Conservation (phyloP, 2,329 filamentous ascomycete species). For the Fusarium sp. region DNA sequence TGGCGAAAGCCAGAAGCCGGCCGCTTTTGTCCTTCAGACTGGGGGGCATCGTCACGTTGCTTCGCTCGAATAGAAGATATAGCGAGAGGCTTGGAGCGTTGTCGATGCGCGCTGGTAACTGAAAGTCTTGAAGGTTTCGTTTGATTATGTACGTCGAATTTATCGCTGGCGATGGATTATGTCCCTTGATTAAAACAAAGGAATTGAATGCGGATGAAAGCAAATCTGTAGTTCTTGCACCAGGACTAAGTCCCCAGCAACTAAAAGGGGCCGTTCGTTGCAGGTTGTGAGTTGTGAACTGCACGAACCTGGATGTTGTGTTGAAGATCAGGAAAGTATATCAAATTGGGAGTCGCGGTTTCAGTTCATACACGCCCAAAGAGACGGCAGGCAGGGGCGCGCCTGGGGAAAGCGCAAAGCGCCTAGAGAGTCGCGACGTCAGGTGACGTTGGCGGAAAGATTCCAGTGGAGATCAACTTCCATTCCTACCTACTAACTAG, state of each 20-base stretch:
- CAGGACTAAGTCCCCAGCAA: background rate
- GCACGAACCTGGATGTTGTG: background rate
- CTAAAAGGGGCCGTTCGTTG: background rate
- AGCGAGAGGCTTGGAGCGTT: background rate
- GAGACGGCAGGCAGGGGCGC: background rate
- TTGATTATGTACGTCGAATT: conserved; percentile 17
- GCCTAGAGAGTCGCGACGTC: conserved; percentile 40
- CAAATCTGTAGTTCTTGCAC: background rate
- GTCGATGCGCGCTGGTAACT: conserved; percentile 6
- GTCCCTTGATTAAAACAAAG: conserved; percentile 11
- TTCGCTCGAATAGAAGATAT: background rate
- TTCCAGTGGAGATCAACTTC: conserved; percentile 2
- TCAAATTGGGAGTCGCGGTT: conserved; percentile 9
- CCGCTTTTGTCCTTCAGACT: conserved; percentile 45
- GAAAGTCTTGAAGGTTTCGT: conserved; percentile 16
- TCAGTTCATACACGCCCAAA: background rate
- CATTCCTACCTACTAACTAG: background rate
- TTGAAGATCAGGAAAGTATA: conserved; percentile 7
- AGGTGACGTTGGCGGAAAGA: conserved; percentile 36
- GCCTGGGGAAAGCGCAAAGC: conserved; percentile 19
- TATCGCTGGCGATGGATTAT: conserved; percentile 7
- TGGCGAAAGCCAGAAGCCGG: conserved; percentile 46
- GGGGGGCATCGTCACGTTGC: conserved; percentile 40
- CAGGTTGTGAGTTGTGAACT: background rate
- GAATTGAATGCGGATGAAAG: background rate